These are phyloP conservation scores for Betula pendula DNA, from an alignment of 306 rosid genomes.

Conservation along the genomic window DNA sequence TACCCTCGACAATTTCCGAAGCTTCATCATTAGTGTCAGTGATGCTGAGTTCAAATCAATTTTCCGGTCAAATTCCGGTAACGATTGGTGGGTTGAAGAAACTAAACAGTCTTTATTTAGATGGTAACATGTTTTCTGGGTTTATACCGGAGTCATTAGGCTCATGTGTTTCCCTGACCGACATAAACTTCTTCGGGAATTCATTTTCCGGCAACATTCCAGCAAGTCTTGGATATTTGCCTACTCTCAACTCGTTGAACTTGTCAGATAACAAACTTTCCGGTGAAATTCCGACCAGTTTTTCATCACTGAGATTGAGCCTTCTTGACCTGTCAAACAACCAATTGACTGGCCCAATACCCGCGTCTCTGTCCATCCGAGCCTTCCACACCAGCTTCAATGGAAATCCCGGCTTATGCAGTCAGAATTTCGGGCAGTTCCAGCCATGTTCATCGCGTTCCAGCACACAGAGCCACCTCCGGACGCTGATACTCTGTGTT, in stretches of 20 bases:
- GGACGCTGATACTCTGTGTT: conserved; percentile 44
- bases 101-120: conserved; percentile 46
- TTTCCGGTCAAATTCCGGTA: conserved; percentile 65
- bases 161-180: conserved; percentile 62
- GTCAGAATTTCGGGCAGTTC: conserved; percentile 44
- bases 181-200: conserved; percentile 60
- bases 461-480: conserved; percentile 19
- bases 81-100: conserved; percentile 63
- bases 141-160: conserved; percentile 63
- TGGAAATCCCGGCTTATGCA: conserved; percentile 82
- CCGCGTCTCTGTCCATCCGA: conserved; percentile 54
- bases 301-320: conserved; percentile 61
- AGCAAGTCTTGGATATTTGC: conserved; percentile 56
- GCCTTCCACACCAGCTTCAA: conserved; percentile 60
- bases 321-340: conserved; percentile 79
- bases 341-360: conserved; percentile 59
- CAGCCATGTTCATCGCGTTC: conserved; percentile 47
- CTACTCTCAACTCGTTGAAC: conserved; percentile 68
- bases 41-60: conserved; percentile 50
- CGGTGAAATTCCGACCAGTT: conserved; percentile 61
- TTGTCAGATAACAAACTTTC: conserved; percentile 69
- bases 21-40: conserved; percentile 58
- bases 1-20: conserved; percentile 55
- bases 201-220: conserved; percentile 65
- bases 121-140: conserved; percentile 64